These are phyloP conservation scores for Polytrichum commune DNA, from an alignment of 225 moss, liverwort and hornwort species.

Conservation along the genomic window DNA sequence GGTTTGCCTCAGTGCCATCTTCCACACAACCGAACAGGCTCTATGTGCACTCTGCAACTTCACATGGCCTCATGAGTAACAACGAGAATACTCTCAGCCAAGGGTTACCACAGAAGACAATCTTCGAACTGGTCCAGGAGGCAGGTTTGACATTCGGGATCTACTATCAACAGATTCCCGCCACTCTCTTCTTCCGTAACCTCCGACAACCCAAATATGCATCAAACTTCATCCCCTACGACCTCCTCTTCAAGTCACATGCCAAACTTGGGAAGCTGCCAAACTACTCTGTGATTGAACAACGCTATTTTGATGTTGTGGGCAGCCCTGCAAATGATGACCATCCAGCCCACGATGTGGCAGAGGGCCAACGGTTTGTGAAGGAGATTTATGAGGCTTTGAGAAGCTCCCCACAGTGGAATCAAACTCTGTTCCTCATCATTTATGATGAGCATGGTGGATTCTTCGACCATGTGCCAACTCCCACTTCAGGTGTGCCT, in stretches of 20 bases:
- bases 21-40: conserved; percentile 81
- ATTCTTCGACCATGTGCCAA: conserved; percentile 70
- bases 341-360: conserved; percentile 64
- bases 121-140: conserved; percentile 59
- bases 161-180: conserved; percentile 68
- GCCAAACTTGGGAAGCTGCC: conserved; percentile 43
- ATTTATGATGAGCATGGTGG: conserved; percentile 85
- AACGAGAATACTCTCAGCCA: conserved; percentile 28
- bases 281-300: conserved; percentile 73
- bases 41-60: conserved; percentile 71
- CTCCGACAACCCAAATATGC: conserved; percentile 49
- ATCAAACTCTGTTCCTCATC: conserved; percentile 48
- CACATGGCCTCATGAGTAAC: conserved; percentile 60
- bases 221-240: conserved; percentile 36
- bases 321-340: conserved; percentile 65
- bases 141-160: conserved; percentile 58
- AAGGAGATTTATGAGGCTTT: conserved; percentile 71
- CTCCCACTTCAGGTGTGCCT: conserved; percentile 51
- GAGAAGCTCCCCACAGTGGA: conserved; percentile 66
- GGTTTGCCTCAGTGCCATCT: conserved; percentile 57
- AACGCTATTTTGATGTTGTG: conserved; percentile 54
- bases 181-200: conserved; percentile 42
- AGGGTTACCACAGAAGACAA: conserved; percentile 59
- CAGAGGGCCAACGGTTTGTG: conserved; percentile 53
- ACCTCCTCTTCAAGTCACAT: conserved; percentile 30